Evolutionary conservation across 208 protist genomes (phyloP), one percentile per base, ranked within the genome.

Genomic region (Phytomonas francai): DNA sequence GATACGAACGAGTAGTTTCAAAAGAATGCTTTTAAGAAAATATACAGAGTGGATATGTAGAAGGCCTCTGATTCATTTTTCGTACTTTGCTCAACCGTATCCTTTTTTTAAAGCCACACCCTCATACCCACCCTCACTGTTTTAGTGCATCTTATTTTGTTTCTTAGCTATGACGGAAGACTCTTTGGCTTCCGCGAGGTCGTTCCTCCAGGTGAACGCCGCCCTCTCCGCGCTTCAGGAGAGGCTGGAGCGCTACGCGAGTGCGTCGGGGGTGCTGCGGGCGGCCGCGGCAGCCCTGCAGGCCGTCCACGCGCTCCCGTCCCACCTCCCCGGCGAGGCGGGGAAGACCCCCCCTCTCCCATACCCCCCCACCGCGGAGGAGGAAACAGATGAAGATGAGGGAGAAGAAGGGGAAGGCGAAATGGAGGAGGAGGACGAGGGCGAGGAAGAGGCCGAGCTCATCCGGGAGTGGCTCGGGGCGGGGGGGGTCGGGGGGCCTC

Each of bases 81-180:
- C 39, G 9, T 45, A 14, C 39, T 45, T 45, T 45, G 9, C 39
- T 45, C 8, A 14, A 45, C 19, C 3, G 39, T 45, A 14, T 45
- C 39, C 19, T 45, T 45, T 61, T 57, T 57, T 57, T 22, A 57
- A 57, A 16, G 49, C 49, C 19, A 57, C 16, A 57, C 49, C 49
- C 42, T 67, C 63, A 9, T 45, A 31, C 34, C 39, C 27, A 33
- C 29, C 8, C 30, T 33, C 27, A 25, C 59, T 59, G n/a, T 68
- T 22, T 68, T 11, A 22, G 36, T 68, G 64, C 19, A 22, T 65
- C 32, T 25, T 67, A 33, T 36, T 34, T 60, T 28, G 0, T 51
- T 1, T 60, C 63, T 67, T 30, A 7, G 14, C 19, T 14, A 45
- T 45, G 39, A 45, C 39, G 19, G 39, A 45, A 45, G 39, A 45